These are phyloP conservation scores for Coemansia sp. DNA, from an alignment of 192 early-diverging fungal species.

Conservation along the genomic window DNA sequence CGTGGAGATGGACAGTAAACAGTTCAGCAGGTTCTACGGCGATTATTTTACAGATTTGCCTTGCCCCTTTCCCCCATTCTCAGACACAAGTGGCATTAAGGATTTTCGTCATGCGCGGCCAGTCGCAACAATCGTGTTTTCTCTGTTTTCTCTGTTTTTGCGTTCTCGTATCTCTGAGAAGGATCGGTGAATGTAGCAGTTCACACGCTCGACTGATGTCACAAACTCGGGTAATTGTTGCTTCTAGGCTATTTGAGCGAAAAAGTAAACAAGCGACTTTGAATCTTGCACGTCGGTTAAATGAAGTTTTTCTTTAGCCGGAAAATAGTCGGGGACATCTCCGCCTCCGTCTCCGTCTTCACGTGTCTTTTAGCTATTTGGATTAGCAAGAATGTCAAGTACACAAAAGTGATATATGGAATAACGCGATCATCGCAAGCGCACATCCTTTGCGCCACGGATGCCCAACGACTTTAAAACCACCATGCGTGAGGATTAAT, in stretches of 20 bases:
- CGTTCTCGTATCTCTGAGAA: not conserved
- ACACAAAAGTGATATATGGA: not conserved
- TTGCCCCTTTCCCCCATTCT: not conserved
- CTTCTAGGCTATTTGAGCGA: not conserved
- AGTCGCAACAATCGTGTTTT: not conserved
- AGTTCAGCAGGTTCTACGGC: not conserved
- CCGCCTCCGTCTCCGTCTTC: not conserved
- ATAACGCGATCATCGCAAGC: not conserved
- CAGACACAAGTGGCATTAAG: not conserved
- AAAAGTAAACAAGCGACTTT: not conserved
- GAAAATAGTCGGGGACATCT: not conserved
- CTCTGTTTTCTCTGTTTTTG: not conserved
- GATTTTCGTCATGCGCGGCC: constrained; percentile 2
- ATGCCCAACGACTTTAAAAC: not conserved
- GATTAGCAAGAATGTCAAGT: not conserved
- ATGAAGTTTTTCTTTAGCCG: not conserved
- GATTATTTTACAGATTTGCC: not conserved
- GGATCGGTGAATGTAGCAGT: not conserved
- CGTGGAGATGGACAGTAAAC: not conserved
- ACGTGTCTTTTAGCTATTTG: not conserved
- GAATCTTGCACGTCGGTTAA: not conserved
- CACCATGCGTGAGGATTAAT: not conserved
- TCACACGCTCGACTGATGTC: not conserved
- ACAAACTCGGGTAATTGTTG: not conserved
- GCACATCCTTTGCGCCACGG: not conserved